Evolutionary conservation across 2,329 filamentous ascomycete genomes (phyloP).

Genomic region (Aspergillus nomiae): DNA sequence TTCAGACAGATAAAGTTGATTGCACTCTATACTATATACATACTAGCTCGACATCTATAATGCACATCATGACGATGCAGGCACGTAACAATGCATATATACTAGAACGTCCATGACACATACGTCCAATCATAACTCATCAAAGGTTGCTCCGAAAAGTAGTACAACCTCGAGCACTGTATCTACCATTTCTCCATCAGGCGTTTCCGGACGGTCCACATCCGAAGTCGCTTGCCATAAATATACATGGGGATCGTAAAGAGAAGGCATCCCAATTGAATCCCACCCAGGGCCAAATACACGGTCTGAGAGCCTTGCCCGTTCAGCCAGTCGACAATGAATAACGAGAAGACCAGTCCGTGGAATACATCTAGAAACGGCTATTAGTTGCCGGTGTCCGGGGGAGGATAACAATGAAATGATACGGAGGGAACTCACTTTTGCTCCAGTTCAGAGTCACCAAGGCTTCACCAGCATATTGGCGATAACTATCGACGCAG

Average conservation of each 20-base stretch:
- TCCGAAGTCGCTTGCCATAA: conserved; percentile 83
- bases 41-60: neutral
- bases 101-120: neutral
- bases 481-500: conserved; percentile 87
- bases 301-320: conserved; percentile 73
- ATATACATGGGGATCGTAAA: conserved; percentile 90
- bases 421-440: conserved; percentile 51
- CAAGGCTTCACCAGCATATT: conserved; percentile 90
- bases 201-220: conserved; percentile 90
- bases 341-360: conserved; percentile 83
- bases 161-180: neutral
- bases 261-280: conserved; percentile 75
- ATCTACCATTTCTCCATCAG: conserved; percentile 70
- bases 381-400: conserved; percentile 13
- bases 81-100: neutral
- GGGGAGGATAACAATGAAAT: neutral
- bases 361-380: conserved; percentile 69
- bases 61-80: neutral
- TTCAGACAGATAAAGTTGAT: neutral
- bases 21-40: neutral
- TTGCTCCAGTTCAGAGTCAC: conserved; percentile 95
- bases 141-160: neutral
- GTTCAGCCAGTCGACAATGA: conserved; percentile 83
- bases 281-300: conserved; percentile 80
- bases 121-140: neutral